Base-by-base conservation (phyloP, 1,139 yeast species). In the Sugiyamaella pinicola region DNA sequence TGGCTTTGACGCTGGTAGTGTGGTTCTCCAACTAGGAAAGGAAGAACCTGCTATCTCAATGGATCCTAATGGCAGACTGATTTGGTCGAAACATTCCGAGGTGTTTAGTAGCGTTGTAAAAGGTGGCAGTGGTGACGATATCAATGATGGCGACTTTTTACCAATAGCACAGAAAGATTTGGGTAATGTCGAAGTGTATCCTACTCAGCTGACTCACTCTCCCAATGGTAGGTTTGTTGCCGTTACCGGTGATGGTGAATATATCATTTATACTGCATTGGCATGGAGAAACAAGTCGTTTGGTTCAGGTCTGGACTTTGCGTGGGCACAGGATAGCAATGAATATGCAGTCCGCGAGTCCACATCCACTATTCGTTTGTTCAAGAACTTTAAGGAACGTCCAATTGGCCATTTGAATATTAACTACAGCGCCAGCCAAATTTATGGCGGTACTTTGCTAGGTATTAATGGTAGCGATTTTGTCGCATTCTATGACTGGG, bases 151-250 rank as follows among this genome's bases (percentile, higher is more conserved):
- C 56, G 96, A 89, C 64, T 71, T 81, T 9, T 71, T 90, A 57
- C 76, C 88, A 7, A 74, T 93, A 61, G 83, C 85, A 59, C 85
- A 86, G 58, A 89, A 93, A 73, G 98, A 93, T 62, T 77, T 93
- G 60, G 99, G 99, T 9, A 76, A 88, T 21, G 90, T 91, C 55
- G 99, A 93, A 72, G 83, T 93, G 45, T 93, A 85, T 76, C 98
- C 99, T 44, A 88, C 88, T 59, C 79, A 86, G 56, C 78, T 93
- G 64, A 76, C 79, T 47, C 99, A 93, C 71, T 91, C 98, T 38
- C 98, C 98, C 58, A 93, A 95, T 68, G 99, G 99, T 56, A 84
- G 97, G 72, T 93, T 87, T 69, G 98, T 91, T 38, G 87, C 98
- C 22, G 97, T 93, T 47, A 87, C 95, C 54, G 99, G 99, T 67